Base-by-base conservation (phyloP, 495 filamentous ascomycete species). In the Aspergillus carlsbadensis region DNA sequence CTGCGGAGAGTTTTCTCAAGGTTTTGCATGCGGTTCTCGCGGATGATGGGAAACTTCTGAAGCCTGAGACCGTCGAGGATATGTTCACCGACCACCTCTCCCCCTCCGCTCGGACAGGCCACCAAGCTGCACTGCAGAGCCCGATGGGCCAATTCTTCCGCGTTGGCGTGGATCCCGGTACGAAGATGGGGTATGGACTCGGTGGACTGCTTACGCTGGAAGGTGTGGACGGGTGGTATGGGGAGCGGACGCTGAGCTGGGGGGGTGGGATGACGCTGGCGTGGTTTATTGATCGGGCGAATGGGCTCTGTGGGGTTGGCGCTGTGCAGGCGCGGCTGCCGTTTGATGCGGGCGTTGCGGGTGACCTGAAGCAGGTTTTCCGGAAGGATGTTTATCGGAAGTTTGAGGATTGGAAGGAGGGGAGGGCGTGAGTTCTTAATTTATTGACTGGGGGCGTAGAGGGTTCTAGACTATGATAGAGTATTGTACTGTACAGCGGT, bases 31-130 rank as follows among this genome's bases (percentile, higher is more conserved):
- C 71, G 15, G 7, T 85, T 2, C 60, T 87, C 17, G 52, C 48
- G 1, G 70, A 74, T 54, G 77, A 82, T 62, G 74, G 67, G 33
- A 69, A 68, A 37, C 35, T 84, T 10, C 62, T 84, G 5, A 69
- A 70, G 43, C 49, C 63, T n/a, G 56, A 57, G 20, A 78, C 73
- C 15, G 72, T 76, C 14, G 70, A 77, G 6, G 63, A 72, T 56
- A 80, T 87, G 69, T 85, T 86, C 62, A 56, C 65, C 20, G 70
- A 78, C 34, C 79, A 81, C 49, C 65, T 84, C 11, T 42, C 15
- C n/a, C 39, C 13, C 10, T 4, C 8, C 20, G 13, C 3, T 15
- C 15, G 14, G 39, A n/a, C n/a, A 2, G 39, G 7, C 15, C 43
- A 14, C 21, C 17, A 17, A n/a, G 42, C 10, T 42, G 15, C 39